Base-by-base conservation (phyloP, 192 early-diverging fungal genomes). In the Ramicandelaber brevisporus region DNA sequence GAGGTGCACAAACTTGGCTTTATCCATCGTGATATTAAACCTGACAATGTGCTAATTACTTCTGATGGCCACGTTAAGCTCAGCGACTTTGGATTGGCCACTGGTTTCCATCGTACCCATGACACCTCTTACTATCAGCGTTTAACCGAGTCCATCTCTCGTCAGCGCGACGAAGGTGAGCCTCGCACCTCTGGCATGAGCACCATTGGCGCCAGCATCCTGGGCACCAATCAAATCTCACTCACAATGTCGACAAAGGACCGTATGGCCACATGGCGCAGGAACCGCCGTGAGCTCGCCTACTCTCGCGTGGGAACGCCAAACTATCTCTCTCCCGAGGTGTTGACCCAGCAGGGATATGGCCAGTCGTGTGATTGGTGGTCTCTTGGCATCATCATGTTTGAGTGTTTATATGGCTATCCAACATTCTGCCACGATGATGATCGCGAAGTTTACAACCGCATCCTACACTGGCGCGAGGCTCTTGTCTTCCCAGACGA, bases 361-460 rank as follows among this genome's bases (percentile, higher is more conserved):
- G 73, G 78, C 33, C 74, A 84, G 44, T 83, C 90, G 31, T 97
- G 92, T 48, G 95, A 99, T 60, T 99, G 84, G 82, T 99, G 95
- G 95, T 89, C 86, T 4, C 46, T 99, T 15, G 95, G 95, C 15
- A 86, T 88, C 3, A 97, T 99, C 42, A 93, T 99, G 79, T 99
- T 83, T 57, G 95, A 99, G 46, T 93, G 92, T 40, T 56, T 99
- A 38, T 74, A 84, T 21, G 95, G 93, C 11, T 97, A 92, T 39
- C 92, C 92, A 24, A 90, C 95, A 3, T 99, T 99, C 46, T 90
- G 85, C 48, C 76, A 73, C 28, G 90, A 95, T 27, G 77, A 74
- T 48, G 65, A 82, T 15, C 82, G 89, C 34, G 95, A 95, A 34
- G 97, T 89, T 0, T 97, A 96, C 42, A 68, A 78, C 29, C 95